Percentiles rank a stretch among this genome's conserved stretches.
Evolutionary conservation across 768 basidiomycete species (phyloP).

Genomic region (Amanita polypyramis): DNA sequence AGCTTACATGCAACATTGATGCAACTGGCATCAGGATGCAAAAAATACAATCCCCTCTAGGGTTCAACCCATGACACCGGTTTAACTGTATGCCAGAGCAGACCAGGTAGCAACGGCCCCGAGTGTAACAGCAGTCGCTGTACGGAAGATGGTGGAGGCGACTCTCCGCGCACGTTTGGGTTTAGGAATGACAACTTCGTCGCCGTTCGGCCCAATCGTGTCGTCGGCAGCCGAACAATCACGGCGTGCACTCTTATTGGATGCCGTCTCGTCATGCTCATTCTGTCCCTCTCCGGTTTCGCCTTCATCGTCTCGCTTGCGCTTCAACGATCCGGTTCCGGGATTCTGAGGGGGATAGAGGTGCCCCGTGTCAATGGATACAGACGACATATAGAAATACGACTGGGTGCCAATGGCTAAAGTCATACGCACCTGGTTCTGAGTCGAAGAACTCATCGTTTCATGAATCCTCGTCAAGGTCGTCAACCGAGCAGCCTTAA

Average conservation of each 20-base stretch:
- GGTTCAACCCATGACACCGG: neutral
- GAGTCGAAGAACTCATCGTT: neutral
- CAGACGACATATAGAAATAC: constrained; percentile 8
- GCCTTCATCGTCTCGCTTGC: constrained; percentile 44
- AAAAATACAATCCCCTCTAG: neutral
- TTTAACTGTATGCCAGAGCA: constrained; percentile 55
- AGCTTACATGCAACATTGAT: neutral
- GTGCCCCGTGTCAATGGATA: constrained; percentile 8
- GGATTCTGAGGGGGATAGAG: constrained; percentile 13
- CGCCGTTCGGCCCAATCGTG: constrained; percentile 4
- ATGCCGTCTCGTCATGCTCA: neutral
- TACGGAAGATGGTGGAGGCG: constrained; percentile 37
- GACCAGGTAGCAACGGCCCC: constrained; percentile 70
- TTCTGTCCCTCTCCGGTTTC: constrained; percentile 11
- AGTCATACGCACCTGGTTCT: neutral
- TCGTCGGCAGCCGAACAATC: neutral
- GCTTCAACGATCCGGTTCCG: constrained; percentile 39
- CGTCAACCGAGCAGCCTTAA: constrained; percentile 26
- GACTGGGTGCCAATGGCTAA: constrained; percentile 12
- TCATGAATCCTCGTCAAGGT: neutral
- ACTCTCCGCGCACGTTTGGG: constrained; percentile 38
- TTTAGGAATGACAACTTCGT: constrained; percentile 15
- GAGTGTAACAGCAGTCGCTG: constrained; percentile 50
- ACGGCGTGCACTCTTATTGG: no score
- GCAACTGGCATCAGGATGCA: constrained; percentile 1